Evolutionary conservation across 768 basidiomycete genomes (phyloP).

Genomic region (Russula sp.): DNA sequence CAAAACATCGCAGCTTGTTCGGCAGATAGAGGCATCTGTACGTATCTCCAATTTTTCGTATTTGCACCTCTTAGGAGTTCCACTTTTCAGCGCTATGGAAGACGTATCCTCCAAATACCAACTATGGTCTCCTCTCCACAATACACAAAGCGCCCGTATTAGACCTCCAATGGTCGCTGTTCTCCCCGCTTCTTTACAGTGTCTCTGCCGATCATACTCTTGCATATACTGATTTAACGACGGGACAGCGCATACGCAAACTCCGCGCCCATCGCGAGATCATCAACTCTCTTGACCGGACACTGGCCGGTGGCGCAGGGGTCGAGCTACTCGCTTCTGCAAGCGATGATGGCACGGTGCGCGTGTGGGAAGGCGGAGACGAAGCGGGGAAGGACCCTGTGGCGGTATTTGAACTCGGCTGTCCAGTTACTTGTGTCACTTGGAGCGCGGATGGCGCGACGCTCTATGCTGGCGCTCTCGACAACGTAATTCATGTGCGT

Average conservation of each 20-base stretch:
- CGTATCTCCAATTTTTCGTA: slow-evolving; percentile 30
- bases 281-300: slow-evolving; percentile 83
- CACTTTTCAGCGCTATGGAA: slow-evolving; percentile 66
- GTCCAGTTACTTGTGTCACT: slow-evolving; percentile 85
- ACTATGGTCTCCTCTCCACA: slow-evolving; percentile 80
- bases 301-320: slow-evolving; percentile 76
- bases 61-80: neutral
- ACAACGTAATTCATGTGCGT: slow-evolving; percentile 93
- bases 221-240: slow-evolving; percentile 66
- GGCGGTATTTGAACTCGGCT: slow-evolving; percentile 75
- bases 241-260: slow-evolving; percentile 73
- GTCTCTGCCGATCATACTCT: slow-evolving; percentile 89
- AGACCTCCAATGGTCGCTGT: slow-evolving; percentile 86
- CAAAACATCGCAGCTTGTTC: slow-evolving; percentile 92
- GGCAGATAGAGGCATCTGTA: slow-evolving; percentile 84
- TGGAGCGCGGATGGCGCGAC: slow-evolving; percentile 90
- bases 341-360: slow-evolving; percentile 87
- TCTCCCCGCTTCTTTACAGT: slow-evolving; percentile 64
- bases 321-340: slow-evolving; percentile 81
- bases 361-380: slow-evolving; percentile 85
- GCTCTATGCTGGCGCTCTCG: slow-evolving; percentile 86
- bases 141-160: slow-evolving; percentile 88
- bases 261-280: slow-evolving; percentile 88
- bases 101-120: slow-evolving; percentile 86
- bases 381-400: slow-evolving; percentile 67